A percentile compares a stretch with the other conserved stretches of the same genome.
phyloP scores from a whole-genome alignment of 2,329 filamentous ascomycete species.

The Penicillium sp. region DNA sequence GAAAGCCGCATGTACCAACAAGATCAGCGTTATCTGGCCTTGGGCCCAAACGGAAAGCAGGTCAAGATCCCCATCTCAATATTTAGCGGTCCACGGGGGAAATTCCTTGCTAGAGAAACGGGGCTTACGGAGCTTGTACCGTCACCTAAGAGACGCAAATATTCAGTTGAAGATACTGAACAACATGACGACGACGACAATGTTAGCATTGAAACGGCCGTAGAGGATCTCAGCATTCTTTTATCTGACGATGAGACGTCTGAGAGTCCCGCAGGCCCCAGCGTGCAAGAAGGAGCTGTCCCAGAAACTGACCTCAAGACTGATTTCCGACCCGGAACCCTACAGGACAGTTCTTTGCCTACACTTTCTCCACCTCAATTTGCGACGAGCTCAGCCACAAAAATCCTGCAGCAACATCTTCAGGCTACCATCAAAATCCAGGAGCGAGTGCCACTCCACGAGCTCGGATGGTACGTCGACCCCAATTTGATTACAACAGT shows the following conservation, averaged over 20 bases:
- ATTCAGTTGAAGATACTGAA: not conserved
- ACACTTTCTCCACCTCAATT: constrained; percentile 64
- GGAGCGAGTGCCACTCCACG: constrained; percentile 55
- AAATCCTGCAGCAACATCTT: constrained; percentile 63
- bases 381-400: constrained; percentile 60
- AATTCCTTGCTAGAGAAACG: constrained; percentile 22
- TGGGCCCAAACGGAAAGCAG: constrained; percentile 34
- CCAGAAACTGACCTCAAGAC: constrained; percentile 35
- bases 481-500: constrained; percentile 64
- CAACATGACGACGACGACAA: constrained; percentile 25
- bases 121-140: not conserved
- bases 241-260: constrained; percentile 26
- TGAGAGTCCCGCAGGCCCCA: not conserved
- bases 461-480: constrained; percentile 83
- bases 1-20: constrained; percentile 30
- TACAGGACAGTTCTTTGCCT: constrained; percentile 62
- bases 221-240: constrained; percentile 47
- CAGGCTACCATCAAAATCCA: constrained; percentile 64
- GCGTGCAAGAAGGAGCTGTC: not conserved
- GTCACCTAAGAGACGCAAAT: constrained; percentile 1
- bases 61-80: constrained; percentile 55
- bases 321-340: constrained; percentile 64
- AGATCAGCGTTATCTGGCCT: constrained; percentile 36
- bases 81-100: constrained; percentile 45
- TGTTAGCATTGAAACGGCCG: constrained; percentile 48